These are phyloP conservation scores for Microdochium nivale DNA, from an alignment of 2,329 filamentous ascomycete genomes.

Conservation along the genomic window DNA sequence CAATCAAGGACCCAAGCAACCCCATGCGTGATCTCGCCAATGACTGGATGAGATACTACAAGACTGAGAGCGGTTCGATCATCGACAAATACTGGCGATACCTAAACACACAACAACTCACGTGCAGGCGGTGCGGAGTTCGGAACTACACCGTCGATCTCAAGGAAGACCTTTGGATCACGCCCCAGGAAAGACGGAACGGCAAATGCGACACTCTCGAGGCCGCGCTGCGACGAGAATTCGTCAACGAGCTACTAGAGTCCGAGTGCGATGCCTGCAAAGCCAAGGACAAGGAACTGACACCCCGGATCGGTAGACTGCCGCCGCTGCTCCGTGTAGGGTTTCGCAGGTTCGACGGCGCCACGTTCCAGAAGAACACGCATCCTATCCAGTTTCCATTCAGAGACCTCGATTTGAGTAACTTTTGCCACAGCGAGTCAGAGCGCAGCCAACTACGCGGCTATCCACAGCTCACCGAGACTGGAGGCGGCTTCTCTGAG, in stretches of 20 bases:
- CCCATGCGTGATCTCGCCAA: conserved; percentile 52
- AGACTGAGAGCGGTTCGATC: conserved; percentile 59
- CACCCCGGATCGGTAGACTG: conserved; percentile 66
- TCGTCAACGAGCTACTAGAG: conserved; percentile 54
- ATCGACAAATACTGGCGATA: conserved; percentile 75
- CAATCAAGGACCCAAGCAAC: conserved; percentile 9
- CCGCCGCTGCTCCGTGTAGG: conserved; percentile 73
- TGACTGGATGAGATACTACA: conserved; percentile 66
- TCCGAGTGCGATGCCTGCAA: conserved; percentile 71
- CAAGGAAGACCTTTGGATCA: conserved; percentile 9
- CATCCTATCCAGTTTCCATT: conserved; percentile 71
- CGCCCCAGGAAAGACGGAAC: background rate
- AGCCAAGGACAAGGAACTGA: conserved; percentile 56
- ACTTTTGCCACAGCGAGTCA: conserved; percentile 16
- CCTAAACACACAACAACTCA: conserved; percentile 53
- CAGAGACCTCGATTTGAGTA: conserved; percentile 50
- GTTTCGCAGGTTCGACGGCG: conserved; percentile 51
- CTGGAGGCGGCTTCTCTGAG: conserved; percentile 31
- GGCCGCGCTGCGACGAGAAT: conserved; percentile 1
- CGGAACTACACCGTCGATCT: conserved; percentile 39
- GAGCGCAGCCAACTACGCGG: conserved; percentile 3
- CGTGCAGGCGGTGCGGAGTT: conserved; percentile 57
- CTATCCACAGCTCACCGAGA: conserved; percentile 17
- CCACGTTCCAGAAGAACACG: conserved; percentile 52
- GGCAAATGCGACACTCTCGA: background rate